These are phyloP conservation scores for Ottelia alismoides DNA, from an alignment of 106 monocot species.

Conservation along the genomic window DNA sequence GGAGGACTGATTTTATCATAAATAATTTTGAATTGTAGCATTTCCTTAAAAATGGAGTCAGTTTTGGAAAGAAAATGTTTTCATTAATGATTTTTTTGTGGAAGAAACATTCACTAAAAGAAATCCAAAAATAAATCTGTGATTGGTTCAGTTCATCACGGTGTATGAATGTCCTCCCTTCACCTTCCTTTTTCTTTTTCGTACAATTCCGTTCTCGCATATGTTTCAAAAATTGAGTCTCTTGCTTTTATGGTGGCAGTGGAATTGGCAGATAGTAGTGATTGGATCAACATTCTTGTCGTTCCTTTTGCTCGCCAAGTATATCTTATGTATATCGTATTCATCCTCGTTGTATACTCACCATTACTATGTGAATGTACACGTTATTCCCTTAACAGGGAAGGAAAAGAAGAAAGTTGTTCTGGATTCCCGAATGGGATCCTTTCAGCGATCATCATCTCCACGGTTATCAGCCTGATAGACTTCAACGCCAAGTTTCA, in stretches of 20 bases:
- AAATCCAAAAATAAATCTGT: slow-evolving; percentile 60
- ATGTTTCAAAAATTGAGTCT: too few species aligned
- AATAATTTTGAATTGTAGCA: too few species aligned
- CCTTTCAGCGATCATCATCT: slow-evolving; percentile 32
- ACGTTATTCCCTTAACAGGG: slow-evolving; percentile 26
- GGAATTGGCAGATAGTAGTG: slow-evolving; percentile 72
- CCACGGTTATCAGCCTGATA: slow-evolving; percentile 34
- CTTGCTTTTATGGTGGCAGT: slow-evolving; percentile 18
- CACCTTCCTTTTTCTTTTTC: background rate
- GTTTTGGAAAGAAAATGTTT: too few species aligned
- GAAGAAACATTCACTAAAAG: too few species aligned
- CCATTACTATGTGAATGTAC: background rate
- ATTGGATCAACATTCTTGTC: slow-evolving; percentile 39
- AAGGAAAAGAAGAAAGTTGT: slow-evolving; percentile 49
- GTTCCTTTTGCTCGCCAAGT: slow-evolving; percentile 52
- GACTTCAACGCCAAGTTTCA: slow-evolving; percentile 10
- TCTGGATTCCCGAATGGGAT: slow-evolving; percentile 60
- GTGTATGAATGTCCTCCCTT: background rate
- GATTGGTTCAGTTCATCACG: slow-evolving; percentile 29
- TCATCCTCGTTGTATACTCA: background rate
- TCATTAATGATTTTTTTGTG: too few species aligned
- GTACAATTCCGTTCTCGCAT: background rate
- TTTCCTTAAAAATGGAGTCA: too few species aligned
- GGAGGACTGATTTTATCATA: too few species aligned
- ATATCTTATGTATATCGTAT: slow-evolving; percentile 30